Percentiles rank a stretch among this genome's conserved stretches.
Evolutionary conservation across 495 filamentous ascomycete species (phyloP).

Genomic region (Pyronema domesticum): DNA sequence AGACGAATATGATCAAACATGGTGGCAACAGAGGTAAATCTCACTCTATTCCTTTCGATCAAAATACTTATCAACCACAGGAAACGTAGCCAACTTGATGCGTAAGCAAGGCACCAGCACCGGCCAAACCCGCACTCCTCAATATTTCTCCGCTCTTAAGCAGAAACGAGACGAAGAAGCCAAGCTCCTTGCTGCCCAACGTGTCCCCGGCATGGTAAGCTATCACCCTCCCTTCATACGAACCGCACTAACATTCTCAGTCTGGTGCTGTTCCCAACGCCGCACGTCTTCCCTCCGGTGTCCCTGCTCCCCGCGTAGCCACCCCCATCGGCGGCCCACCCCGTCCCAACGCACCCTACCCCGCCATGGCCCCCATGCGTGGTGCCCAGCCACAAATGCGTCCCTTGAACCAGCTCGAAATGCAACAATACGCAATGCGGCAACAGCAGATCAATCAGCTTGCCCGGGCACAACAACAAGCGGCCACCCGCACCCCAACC

Average conservation of each 20-base stretch:
- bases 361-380: constrained; percentile 2
- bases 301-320: constrained; percentile 5
- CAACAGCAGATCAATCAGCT: constrained; percentile 10
- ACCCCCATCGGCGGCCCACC: constrained; percentile 2
- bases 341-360: constrained; percentile 6
- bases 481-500: constrained; percentile 7
- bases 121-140: constrained; percentile 47
- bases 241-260: constrained; percentile 6
- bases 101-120: constrained; percentile 25
- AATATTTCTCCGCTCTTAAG: constrained; percentile 75
- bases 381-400: neutral
- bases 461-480: constrained; percentile 5
- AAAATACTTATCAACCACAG: neutral
- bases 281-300: constrained; percentile 8
- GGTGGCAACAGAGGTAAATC: constrained; percentile 31
- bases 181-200: constrained; percentile 15
- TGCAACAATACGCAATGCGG: constrained; percentile 8
- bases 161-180: constrained; percentile 66
- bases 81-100: constrained; percentile 6
- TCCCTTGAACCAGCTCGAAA: constrained; percentile 6
- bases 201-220: neutral
- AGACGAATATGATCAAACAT: constrained; percentile 68
- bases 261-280: constrained; percentile 5
- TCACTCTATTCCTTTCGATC: neutral
- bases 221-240: neutral